Base-by-base conservation (phyloP, 2,329 filamentous ascomycete genomes). In the Cladosporium sp. region DNA sequence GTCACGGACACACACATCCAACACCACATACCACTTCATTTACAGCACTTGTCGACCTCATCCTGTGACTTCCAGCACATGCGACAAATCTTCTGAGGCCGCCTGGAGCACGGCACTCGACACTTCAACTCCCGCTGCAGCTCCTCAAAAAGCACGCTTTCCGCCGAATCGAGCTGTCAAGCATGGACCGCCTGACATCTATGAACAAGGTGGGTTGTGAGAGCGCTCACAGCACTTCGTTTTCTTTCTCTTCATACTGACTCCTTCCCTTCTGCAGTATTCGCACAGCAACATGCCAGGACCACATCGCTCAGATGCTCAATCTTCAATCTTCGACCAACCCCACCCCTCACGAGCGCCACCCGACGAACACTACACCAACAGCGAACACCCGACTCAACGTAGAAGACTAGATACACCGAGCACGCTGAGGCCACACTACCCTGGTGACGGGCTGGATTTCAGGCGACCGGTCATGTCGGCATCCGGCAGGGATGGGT, bases 371-470 rank as follows among this genome's bases (percentile, higher is more conserved):
- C 61, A 61, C 51, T 61, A 64, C 45, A 24, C 39, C 55, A 52
- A 56, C 38, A 54, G 64, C 55, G 68, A 68, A 57, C 63, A 68
- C 6, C 50, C 63, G 17, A 37, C 59, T 29, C 55, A 60, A 20
- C 63, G 64, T 40, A 57, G 56, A 55, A 50, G 56, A 54, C 43
- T 66, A 53, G 60, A 60, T 58, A 39, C 61, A 58, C 54, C 67
- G 56, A 40, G 48, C 55, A 22, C 57, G 59, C 43, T 45, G 43
- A 49, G 51, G 37, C 54, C 54, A 53, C 67, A 72, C 54, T 77
- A 66, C 56, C 62, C 69, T 12, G 75, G 79, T n/a, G 77, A 81
- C 66, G 79, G 79, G 3, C 68, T 73, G 39, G 80, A 83, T 55
- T 78, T 71, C 54, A 70, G 80, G 52, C 70, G 77, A 53, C 80